Evolutionary conservation across 2,329 filamentous ascomycete genomes (phyloP), one percentile per base, ranked within the genome.

Genomic region (Pseudogymnoascus sp.): DNA sequence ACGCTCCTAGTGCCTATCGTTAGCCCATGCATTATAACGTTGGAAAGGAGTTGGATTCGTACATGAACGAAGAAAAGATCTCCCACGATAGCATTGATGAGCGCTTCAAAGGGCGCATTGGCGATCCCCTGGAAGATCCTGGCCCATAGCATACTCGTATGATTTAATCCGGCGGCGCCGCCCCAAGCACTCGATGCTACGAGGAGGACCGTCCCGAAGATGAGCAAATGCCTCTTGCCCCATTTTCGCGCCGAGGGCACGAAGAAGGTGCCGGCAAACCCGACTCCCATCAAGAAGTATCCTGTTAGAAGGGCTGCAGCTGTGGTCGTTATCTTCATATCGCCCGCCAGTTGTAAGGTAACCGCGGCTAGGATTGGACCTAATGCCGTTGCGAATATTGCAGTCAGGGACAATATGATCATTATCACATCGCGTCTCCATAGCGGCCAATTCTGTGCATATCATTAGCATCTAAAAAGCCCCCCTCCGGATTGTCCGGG

Each of bases 21-120:
- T 4, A 63, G 58, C 13, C 62, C 18, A 63, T 60, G 35, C 42
- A 5, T 59, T 6, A 7, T n/a, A 10, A n/a, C n/a, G 13, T 31
- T 42, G 18, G 25, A n/a, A 18, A 4, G 27, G n/a, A 21, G 10
- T 36, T 6, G 18, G 18, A 15, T 8, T 73, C 83, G 74, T 74
- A 89, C 85, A 76, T 93, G 93, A 27, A 97, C 91, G 73, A 87
- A 94, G 75, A 93, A 97, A 60, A 97, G 73, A 73, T 97, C 93
- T 40, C 92, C 93, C 5, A 97, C 89, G 58, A 86, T 87, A 0
- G 90, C 90, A 74, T 96, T 96, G 63, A 97, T 87, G 25, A 97
- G 78, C 1, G 90, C 89, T 75, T 97, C 93, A 67, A 94, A 97
- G 0, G 93, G 92, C 7, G 92, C 92, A 15, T 92, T 81, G 0